A percentile compares a stretch with the other conserved stretches of the same genome.
phyloP scores from a whole-genome alignment of 2,329 filamentous ascomycete species.

The Fonsecaea monophora region DNA sequence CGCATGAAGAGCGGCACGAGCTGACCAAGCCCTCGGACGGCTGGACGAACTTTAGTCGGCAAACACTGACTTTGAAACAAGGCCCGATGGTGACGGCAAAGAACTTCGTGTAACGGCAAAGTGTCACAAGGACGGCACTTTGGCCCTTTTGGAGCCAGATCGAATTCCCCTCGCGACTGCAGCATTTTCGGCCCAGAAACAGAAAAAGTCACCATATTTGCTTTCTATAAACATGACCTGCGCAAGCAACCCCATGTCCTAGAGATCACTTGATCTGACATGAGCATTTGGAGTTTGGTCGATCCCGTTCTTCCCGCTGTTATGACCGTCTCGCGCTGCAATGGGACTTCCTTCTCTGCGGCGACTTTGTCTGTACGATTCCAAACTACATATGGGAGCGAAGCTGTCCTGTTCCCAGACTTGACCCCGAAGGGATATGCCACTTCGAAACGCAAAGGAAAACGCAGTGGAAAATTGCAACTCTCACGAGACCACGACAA shows the following conservation, averaged over 20 bases:
- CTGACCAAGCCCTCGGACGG: conserved; percentile 32
- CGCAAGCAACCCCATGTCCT: conserved; percentile 11
- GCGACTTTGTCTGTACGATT: background rate
- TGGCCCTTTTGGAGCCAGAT: background rate
- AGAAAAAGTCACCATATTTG: conserved; percentile 1
- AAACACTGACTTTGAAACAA: conserved; percentile 25
- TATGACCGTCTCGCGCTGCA: background rate
- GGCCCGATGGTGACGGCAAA: conserved; percentile 27
- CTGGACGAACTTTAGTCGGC: conserved; percentile 30
- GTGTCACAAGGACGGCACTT: background rate
- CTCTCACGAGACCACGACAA: conserved; percentile 1
- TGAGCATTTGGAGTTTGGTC: background rate
- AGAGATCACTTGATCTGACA: background rate
- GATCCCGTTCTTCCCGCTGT: background rate
- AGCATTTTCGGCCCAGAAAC: background rate
- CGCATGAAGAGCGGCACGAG: conserved; percentile 32
- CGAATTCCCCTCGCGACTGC: background rate
- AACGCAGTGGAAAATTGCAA: background rate
- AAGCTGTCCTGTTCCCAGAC: background rate
- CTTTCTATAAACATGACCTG: conserved; percentile 1
- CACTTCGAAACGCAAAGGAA: background rate
- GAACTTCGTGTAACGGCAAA: conserved; percentile 32
- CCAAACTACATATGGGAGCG: background rate
- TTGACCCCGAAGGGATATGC: background rate
- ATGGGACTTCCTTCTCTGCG: background rate